Base-by-base conservation (phyloP, 768 basidiomycete genomes). In the Mycena filopes region DNA sequence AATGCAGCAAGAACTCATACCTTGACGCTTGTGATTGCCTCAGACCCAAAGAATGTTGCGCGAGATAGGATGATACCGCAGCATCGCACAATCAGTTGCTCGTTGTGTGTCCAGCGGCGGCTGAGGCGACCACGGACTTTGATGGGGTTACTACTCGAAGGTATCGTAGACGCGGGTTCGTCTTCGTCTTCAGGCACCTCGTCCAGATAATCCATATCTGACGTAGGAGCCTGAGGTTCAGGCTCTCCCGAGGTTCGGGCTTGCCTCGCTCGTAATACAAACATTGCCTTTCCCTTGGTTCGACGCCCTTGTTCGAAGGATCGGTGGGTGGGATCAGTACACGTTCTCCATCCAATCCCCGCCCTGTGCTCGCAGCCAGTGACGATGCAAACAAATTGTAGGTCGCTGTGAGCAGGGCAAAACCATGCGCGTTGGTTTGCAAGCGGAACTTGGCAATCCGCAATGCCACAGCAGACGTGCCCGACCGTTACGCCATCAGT, bases 401-500 rank as follows among this genome's bases (percentile, higher is more conserved):
- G 46, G 2, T 48, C 42, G 13, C 20, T 11, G 46, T 72, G 73
- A 5, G 45, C 13, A 0, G 45, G 29, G 54, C 73, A 74, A 45
- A 61, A 74, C 25, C 59, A 55, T 12, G 53, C 55, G 4, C 46
- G 3, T 18, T 54, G 45, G 4, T 38, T 57, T 13, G 42, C n/a
- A 1, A 75, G 58, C 8, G 71, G 60, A 18, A 55, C 47, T 16
- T 66, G 55, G 48, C 75, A 76, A 36, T 75, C 63, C 31, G 69
- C 65, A 2, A 70, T 55, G 4, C 48, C 60, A 57, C 75, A 76
- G 38, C 72, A 71, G 1, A 67, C 72, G 60, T 71, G 71, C 1
- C 74, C 75, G 3, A 76, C 59, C 9, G 71, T 65, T 10, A 76
- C 67, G 13, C 75, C 73, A 56, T 76, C 74, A 2, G 69, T 72